Evolutionary conservation across 2,329 filamentous ascomycete species (phyloP), one percentile per base, ranked within the genome.

Genomic region (Plenodomus tracheiphilus): DNA sequence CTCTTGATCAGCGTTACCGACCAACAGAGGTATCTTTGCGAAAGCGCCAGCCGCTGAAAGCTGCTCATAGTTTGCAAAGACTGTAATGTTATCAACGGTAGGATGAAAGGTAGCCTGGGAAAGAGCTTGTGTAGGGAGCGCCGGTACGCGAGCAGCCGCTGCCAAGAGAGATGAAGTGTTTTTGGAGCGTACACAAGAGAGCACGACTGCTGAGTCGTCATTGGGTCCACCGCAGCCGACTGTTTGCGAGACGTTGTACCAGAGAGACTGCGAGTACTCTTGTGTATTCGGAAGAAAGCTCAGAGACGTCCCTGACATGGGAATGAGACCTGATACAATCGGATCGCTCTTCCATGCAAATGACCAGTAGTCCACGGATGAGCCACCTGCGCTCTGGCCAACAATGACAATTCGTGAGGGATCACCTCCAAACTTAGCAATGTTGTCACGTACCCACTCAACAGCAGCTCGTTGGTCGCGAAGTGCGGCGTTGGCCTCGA

Each of bases 331-430:
- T 6, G 70, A 62, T n/a, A 75, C 74, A 11, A 83, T 81, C 6
- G 80, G 78, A 20, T 82, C 75, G 0, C 74, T 43, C 7, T 58
- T 56, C 46, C 75, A 80, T 0, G 79, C 75, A 43, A 79, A 82
- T 0, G 75, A 68, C 69, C 74, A 79, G 59, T 76, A 78, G 52
- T 81, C 79, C 0, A 76, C 75, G 0, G 72, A 62, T 4, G 72
- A 65, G 37, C 64, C 66, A 21, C 73, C 73, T n/a, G 72, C 69
- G 18, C 65, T 68, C 41, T 75, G 70, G 1, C 74, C 74, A 38
- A 66, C 73, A n/a, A 76, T 58, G 13, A 64, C 67, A 34, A 77
- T 75, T 4, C 66, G 56, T 38, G 51, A 57, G 2, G 72, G 63
- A 47, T 76, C 71, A 6, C 73, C 74, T 18, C 74, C 74, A 38